Evolutionary conservation across 176 grass and related monocot genomes (phyloP).

Genomic region (Cymbopogon citratus): DNA sequence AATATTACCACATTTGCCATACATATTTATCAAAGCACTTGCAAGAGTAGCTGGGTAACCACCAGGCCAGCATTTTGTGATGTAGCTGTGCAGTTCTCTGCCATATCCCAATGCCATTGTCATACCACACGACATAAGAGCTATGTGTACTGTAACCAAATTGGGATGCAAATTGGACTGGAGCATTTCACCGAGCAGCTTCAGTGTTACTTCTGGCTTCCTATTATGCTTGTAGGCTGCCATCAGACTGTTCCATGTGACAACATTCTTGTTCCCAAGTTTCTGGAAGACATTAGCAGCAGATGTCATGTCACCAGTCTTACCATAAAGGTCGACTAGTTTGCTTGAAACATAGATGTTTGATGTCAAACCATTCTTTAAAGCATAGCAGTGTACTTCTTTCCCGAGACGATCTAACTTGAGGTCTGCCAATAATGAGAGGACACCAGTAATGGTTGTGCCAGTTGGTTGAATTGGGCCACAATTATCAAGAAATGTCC

Average conservation of each 20-base stretch:
- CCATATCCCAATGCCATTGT: constrained; percentile 43
- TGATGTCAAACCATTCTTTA: constrained; percentile 51
- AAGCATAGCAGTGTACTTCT: constrained; percentile 58
- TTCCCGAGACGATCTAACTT: constrained; percentile 48
- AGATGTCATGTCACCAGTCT: constrained; percentile 39
- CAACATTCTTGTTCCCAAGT: constrained; percentile 55
- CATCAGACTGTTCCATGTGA: constrained; percentile 64
- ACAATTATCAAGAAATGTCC: constrained; percentile 27
- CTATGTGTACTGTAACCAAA: constrained; percentile 48
- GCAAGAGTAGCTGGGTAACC: constrained; percentile 37
- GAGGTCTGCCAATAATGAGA: constrained; percentile 50
- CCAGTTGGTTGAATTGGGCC: constrained; percentile 38
- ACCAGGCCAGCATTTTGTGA: constrained; percentile 45
- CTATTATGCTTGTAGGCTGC: constrained; percentile 52
- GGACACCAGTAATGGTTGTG: constrained; percentile 51
- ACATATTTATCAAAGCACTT: constrained; percentile 57
- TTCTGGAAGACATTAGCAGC: constrained; percentile 46
- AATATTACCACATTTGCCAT: constrained; percentile 69
- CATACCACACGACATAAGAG: constrained; percentile 51
- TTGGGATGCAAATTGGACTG: constrained; percentile 36
- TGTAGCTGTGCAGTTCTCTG: constrained; percentile 55
- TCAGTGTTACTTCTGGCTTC: constrained; percentile 54
- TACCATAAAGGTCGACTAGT: constrained; percentile 61
- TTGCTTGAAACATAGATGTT: constrained; percentile 65
- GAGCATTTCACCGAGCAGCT: constrained; percentile 42